Conservation (phyloP, 306 rosid genomes). For the Cucumis hystrix region DNA sequence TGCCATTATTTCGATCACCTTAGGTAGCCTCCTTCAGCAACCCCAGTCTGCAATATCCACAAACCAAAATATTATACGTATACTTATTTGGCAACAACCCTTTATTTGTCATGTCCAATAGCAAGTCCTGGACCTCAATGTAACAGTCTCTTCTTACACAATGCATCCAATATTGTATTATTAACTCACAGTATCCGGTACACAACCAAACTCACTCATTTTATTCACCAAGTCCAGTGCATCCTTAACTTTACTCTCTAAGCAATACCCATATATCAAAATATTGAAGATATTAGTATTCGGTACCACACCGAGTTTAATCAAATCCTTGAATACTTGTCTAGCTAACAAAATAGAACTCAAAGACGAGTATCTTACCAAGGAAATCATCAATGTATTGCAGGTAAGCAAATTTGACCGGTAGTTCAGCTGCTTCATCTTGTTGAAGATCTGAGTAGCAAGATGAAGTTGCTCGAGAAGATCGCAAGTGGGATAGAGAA, state of each 20-base stretch:
- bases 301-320: slow-evolving; percentile 31
- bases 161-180: slow-evolving; percentile 49
- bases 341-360: slow-evolving; percentile 22
- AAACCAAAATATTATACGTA: slow-evolving; percentile 60
- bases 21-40: slow-evolving; percentile 61
- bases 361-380: slow-evolving; percentile 34
- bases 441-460: slow-evolving; percentile 43
- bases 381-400: slow-evolving; percentile 49
- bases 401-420: slow-evolving; percentile 53
- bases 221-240: slow-evolving; percentile 28
- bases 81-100: slow-evolving; percentile 46
- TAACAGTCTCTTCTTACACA: slow-evolving; percentile 49
- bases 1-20: slow-evolving; percentile 58
- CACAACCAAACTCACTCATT: slow-evolving; percentile 45
- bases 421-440: slow-evolving; percentile 41
- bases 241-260: slow-evolving; percentile 26
- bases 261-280: slow-evolving; percentile 49
- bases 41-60: slow-evolving; percentile 68
- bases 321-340: slow-evolving; percentile 25
- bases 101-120: slow-evolving; percentile 41
- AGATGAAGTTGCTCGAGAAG: slow-evolving; percentile 34
- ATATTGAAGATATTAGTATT: slow-evolving; percentile 46
- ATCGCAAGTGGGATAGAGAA: slow-evolving; percentile 27
- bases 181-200: slow-evolving; percentile 60
- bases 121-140: slow-evolving; percentile 40